Conservation (phyloP, 129 eudicot species). For the Solidago caesia region DNA sequence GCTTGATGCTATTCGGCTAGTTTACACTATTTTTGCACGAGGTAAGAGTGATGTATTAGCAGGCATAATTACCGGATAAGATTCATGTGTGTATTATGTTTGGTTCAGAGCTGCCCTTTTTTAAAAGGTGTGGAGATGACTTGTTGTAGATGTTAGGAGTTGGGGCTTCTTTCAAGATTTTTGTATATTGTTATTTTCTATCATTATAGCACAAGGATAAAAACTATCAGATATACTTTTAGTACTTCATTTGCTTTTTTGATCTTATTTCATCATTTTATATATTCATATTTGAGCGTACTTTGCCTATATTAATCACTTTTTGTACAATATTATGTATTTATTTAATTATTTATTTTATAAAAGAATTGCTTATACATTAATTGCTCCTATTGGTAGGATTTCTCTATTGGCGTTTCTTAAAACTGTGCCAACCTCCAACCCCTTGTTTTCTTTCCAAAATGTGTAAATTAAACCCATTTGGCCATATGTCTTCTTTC, state of each 20-base stretch:
- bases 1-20: slow-evolving; percentile 96
- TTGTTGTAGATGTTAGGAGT: slow-evolving; percentile 26
- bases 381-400: too few species aligned
- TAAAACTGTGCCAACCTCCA: too few species aligned
- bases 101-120: slow-evolving; percentile 6
- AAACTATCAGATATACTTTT: slow-evolving; percentile 9
- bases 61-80: slow-evolving; percentile 71
- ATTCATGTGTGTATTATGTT: slow-evolving; percentile 20
- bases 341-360: too few species aligned
- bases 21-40: slow-evolving; percentile 89
- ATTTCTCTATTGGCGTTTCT: too few species aligned
- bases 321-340: too few species aligned
- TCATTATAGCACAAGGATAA: slow-evolving; percentile 24
- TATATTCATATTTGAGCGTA: neutral
- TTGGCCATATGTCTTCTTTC: too few species aligned
- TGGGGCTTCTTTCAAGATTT: slow-evolving; percentile 33
- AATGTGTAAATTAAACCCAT: too few species aligned
- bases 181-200: slow-evolving; percentile 38
- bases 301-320: too few species aligned
- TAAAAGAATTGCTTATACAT: too few species aligned
- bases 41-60: slow-evolving; percentile 92
- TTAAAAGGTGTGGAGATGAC: slow-evolving; percentile 17
- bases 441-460: too few species aligned
- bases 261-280: neutral
- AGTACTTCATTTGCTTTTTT: slow-evolving; percentile 4